These are phyloP conservation scores for Exophiala phaeomuriformis DNA, from an alignment of 2,329 filamentous ascomycete genomes.

Conservation along the genomic window DNA sequence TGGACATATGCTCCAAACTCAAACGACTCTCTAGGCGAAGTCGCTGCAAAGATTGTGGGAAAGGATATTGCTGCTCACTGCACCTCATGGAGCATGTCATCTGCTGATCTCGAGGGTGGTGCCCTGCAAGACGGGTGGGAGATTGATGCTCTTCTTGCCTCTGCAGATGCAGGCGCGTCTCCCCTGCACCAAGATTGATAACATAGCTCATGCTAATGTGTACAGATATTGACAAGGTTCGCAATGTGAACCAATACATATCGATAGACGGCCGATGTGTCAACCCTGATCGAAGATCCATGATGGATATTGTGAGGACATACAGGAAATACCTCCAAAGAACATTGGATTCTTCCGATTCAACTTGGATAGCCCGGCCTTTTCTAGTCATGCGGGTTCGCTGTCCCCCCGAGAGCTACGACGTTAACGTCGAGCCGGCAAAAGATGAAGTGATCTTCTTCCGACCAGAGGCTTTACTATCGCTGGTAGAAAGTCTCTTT, in stretches of 20 bases:
- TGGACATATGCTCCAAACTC: constrained; percentile 51
- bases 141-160: constrained; percentile 46
- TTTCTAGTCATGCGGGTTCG: constrained; percentile 50
- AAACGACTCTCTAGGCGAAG: constrained; percentile 44
- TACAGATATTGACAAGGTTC: constrained; percentile 34
- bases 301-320: constrained; percentile 46
- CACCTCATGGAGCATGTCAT: constrained; percentile 26
- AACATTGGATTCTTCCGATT: constrained; percentile 12
- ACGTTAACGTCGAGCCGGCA: constrained; percentile 56
- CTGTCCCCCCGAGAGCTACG: constrained; percentile 51
- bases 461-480: constrained; percentile 40
- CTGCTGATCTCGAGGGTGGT: constrained; percentile 25
- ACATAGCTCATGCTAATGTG: constrained; percentile 21
- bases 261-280: constrained; percentile 53
- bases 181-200: neutral
- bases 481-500: constrained; percentile 41
- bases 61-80: constrained; percentile 49
- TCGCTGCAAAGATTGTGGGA: constrained; percentile 50
- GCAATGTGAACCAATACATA: constrained; percentile 43
- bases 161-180: constrained; percentile 3
- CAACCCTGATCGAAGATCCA: constrained; percentile 42
- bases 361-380: constrained; percentile 38
- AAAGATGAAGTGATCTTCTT: constrained; percentile 58
- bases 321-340: constrained; percentile 46
- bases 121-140: constrained; percentile 32